phyloP scores from a whole-genome alignment of 2,329 filamentous ascomycete genomes.

The Microcera coccophila region DNA sequence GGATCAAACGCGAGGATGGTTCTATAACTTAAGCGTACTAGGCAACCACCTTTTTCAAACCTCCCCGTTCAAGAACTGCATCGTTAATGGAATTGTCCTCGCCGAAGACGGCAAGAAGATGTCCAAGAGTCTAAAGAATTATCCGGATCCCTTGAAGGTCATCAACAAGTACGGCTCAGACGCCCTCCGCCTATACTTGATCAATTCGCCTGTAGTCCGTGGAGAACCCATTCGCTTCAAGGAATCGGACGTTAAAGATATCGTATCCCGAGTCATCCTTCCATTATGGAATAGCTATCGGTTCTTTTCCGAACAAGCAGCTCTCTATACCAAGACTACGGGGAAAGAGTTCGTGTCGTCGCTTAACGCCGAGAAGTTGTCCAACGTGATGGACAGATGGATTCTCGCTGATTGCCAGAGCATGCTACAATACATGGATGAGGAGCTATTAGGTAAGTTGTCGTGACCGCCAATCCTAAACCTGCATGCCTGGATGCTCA shows the following conservation, averaged over 20 bases:
- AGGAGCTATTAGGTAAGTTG: constrained; percentile 73
- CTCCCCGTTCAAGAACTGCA: constrained; percentile 88
- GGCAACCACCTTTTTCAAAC: constrained; percentile 83
- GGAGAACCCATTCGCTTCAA: constrained; percentile 90
- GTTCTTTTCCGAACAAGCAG: constrained; percentile 88
- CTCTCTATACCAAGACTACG: constrained; percentile 80
- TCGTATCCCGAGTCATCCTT: constrained; percentile 84
- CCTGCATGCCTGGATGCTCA: no score
- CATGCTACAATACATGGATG: constrained; percentile 83
- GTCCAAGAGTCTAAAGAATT: constrained; percentile 96
- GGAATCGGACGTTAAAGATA: constrained; percentile 88
- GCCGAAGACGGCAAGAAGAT: constrained; percentile 98
- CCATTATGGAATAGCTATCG: constrained; percentile 97
- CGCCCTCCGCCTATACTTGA: constrained; percentile 86
- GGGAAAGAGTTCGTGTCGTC: constrained; percentile 75
- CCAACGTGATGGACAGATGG: constrained; percentile 95
- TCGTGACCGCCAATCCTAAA: constrained; percentile 21
- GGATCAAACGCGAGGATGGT: constrained; percentile 95
- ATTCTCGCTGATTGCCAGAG: constrained; percentile 91
- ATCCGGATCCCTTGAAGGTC: constrained; percentile 78
- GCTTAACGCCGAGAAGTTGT: constrained; percentile 69
- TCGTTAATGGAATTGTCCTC: constrained; percentile 93
- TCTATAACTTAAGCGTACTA: constrained; percentile 86
- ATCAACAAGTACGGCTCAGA: constrained; percentile 89
- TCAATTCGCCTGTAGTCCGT: constrained; percentile 92